Evolutionary conservation across 202 grass and related monocot species (phyloP), one percentile per base, ranked within the genome.

Genomic region (Cymbopogon flexuosus): DNA sequence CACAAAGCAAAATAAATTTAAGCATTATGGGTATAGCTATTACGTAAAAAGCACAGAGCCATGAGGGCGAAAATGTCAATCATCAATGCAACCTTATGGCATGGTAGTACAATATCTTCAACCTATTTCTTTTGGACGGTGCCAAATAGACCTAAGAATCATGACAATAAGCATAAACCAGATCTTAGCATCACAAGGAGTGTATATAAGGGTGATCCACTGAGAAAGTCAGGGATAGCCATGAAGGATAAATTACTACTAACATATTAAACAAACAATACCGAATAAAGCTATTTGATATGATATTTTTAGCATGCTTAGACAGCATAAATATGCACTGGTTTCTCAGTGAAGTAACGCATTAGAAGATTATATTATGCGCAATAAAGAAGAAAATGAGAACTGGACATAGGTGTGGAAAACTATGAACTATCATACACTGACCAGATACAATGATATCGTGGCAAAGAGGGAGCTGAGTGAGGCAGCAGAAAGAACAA

Each of bases 391-490:
- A 33, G 10, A 76, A 66, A 13, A 74, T 34, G 13, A 78, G 42
- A 51, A 59, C 21, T 58, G 46, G 65, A 61, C 62, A 77, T 18
- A 82, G 73, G 73, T 34, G 18, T 61, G 22, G 12, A 62, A 78
- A 82, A 49, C 49, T 81, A 77, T 51, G 24, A 81, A n/a, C 77
- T 77, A 81, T 67, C 14, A 81, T 85, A 68, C 78, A 85, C 87
- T 85, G 47, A 86, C 83, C 87, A 85, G 78, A 89, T 78, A 82
- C 79, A 82, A 56, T 79, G 68, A 71, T 72, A 85, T 86, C 14
- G 6, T 73, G 72, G 56, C 72, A 83, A 73, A 89, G 46, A 81
- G 54, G 75, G 23, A 79, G 74, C 73, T 61, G 61, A 83, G 33
- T 87, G 79, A 87, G 73, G 62, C 61, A 29, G 74, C 82, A 87